Base-by-base conservation (phyloP, 805 yeast species). In the Wickerhamomyces silvicola region DNA sequence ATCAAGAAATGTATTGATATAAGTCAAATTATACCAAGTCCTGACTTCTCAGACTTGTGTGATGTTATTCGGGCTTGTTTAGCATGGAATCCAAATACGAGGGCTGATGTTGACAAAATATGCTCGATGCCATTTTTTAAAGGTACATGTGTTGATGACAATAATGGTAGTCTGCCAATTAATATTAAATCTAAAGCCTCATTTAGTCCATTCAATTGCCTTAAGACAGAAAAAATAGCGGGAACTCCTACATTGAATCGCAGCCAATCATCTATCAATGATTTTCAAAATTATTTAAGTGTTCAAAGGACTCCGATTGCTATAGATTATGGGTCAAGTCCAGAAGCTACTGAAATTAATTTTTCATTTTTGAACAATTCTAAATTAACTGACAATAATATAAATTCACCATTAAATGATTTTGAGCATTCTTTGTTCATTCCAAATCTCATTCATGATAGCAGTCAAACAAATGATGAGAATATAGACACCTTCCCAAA, bases 71-170 rank as follows among this genome's bases (percentile, higher is more conserved):
- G 66, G 56, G 32, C 37, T 5, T 81, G 88, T 45, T 61, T 87
- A 21, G 60, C 68, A 31, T 87, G 96, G 95, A 78, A 85, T 56
- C 94, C 95, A 2, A 54, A 57, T n/a, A 50, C 56, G n/a, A 66
- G 94, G 42, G 68, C 74, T 0, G 67, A 70, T 23, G 80, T 70
- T 2, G 62, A 62, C 2, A 55, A 56, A 7, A 42, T 82, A 19
- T 60, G 75, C 37, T 31, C 56, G 11, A 62, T 72, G 71, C 58
- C 68, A 0, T 82, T 75, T 51, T 82, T 82, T 54, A 55, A 57
- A 30, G 63, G 64, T 12, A 64, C 80, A 3, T 52, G 61, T 33
- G 56, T 52, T 21, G 50, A 52, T 26, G 44, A 37, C 14, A 17
- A n/a, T 13, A 16, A n/a, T n/a, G n/a, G n/a, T 6, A 15, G 18